Base-by-base conservation (phyloP, 2,329 filamentous ascomycete species). In the Sclerotinia glacialis region DNA sequence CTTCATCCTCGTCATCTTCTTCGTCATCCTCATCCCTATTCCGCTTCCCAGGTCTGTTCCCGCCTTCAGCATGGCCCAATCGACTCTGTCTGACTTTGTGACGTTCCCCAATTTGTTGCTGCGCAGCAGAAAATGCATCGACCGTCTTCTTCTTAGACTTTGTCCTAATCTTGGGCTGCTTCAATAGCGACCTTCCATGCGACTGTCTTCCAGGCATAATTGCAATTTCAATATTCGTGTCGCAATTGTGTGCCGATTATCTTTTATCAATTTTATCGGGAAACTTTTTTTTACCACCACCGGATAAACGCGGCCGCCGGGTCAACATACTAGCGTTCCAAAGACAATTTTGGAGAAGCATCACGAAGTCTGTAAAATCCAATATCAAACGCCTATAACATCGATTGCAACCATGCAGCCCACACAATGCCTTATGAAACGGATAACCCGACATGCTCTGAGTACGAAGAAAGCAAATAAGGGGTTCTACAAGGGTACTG, bases 401-500 rank as follows among this genome's bases (percentile, higher is more conserved):
- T 46, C 53, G 5, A 37, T 64, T 56, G 47, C 63, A 64, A 72
- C 61, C 65, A 91, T 91, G 87, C 84, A 86, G 77, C 85, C 90
- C 66, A 91, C 90, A 21, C 82, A 85, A 74, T 78, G 81, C 70
- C 87, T 96, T 74, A 83, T 85, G 73, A 82, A 87, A 77, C 85
- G 86, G 67, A 85, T 92, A 75, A 86, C 88, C 79, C 92, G 94
- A 76, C 82, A 93, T 67, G 84, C 85, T 64, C 86, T 99, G 75
- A 97, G 92, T 16, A 96, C 94, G 72, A 99, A 99, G 81, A 89
- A 95, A 79, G 89, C 94, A 77, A 91, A 90, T 78, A 92, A 92
- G 77, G 94, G 93, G 72, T 99, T 89, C 86, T 99, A 99, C 87
- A 98, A 98, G 84, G 95, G 95, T 77, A 97, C 90, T 74, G 85